These are phyloP conservation scores for Aspergillus aculeatinus DNA, from an alignment of 2,329 filamentous ascomycete genomes.

Conservation along the genomic window DNA sequence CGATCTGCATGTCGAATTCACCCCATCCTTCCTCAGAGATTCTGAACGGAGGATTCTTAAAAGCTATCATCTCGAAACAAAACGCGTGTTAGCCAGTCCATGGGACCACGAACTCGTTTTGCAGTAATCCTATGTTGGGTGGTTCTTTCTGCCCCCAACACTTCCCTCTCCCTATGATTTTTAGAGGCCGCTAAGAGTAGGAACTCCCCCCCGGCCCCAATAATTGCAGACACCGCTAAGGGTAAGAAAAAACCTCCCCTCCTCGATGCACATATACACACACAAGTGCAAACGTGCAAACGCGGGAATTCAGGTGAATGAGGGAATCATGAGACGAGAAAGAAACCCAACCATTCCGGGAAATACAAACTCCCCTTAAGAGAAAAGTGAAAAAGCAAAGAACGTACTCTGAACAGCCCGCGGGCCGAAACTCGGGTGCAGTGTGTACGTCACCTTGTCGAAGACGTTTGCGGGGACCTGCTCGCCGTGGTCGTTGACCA, in stretches of 20 bases:
- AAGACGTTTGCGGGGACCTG: conserved; percentile 81
- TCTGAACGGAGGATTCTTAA: conserved; percentile 81
- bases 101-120: too few species aligned
- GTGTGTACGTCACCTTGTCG: conserved; percentile 86
- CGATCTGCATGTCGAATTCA: conserved; percentile 93
- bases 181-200: not conserved
- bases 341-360: not conserved
- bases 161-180: not conserved
- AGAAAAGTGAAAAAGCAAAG: not conserved
- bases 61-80: conserved; percentile 52
- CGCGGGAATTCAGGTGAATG: too few species aligned
- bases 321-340: not conserved
- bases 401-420: conserved; percentile 74
- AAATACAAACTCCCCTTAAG: not conserved
- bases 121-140: not conserved
- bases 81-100: conserved; percentile 6
- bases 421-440: conserved; percentile 91
- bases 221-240: not conserved
- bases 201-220: not conserved
- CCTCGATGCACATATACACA: too few species aligned
- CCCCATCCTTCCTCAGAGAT: conserved; percentile 97
- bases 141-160: not conserved
- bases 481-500: conserved; percentile 83
- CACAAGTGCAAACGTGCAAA: too few species aligned
- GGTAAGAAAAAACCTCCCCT: too few species aligned